A percentile compares a stretch with the other conserved stretches of the same genome.
Conservation (phyloP, 192 early-diverging fungal genomes). For the Coemansia sp. region DNA sequence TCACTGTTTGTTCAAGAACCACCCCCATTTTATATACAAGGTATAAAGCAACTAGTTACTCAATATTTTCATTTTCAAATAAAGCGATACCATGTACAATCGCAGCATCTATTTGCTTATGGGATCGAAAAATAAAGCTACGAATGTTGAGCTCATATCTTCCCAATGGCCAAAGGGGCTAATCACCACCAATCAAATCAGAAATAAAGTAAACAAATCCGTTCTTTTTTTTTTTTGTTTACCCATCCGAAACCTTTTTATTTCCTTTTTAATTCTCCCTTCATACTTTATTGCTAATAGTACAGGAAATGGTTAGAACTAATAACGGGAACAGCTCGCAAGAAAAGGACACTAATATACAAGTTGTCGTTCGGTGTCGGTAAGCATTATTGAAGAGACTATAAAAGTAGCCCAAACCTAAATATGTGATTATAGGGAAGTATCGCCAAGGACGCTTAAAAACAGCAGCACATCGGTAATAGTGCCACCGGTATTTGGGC, state of each 20-base stretch:
- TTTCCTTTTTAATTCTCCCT: neutral
- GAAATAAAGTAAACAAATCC: slow-evolving; percentile 8
- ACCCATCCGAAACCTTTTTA: neutral
- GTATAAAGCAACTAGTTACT: too few relatives aligned
- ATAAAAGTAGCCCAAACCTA: neutral
- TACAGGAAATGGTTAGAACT: slow-evolving; percentile 3
- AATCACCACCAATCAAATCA: neutral
- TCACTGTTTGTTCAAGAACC: too few relatives aligned
- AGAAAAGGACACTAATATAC: slow-evolving; percentile 74
- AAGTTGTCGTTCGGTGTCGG: slow-evolving; percentile 78
- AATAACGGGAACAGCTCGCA: slow-evolving; percentile 9
- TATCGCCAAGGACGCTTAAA: neutral
- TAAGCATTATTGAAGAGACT: slow-evolving; percentile 24
- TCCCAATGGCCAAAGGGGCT: too few relatives aligned
- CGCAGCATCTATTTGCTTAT: too few relatives aligned
- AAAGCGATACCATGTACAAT: too few relatives aligned
- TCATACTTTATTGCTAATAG: slow-evolving; percentile 8
- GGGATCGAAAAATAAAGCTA: too few relatives aligned
- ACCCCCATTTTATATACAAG: too few relatives aligned
- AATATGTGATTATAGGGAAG: slow-evolving; percentile 19
- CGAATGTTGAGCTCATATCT: too few relatives aligned
- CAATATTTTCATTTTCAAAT: too few relatives aligned
- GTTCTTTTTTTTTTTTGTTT: neutral
- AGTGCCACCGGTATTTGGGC: slow-evolving; percentile 53
- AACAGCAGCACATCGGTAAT: slow-evolving; percentile 51